phyloP scores from a whole-genome alignment of 768 basidiomycete genomes.

The Boletus vermiculosoides region DNA sequence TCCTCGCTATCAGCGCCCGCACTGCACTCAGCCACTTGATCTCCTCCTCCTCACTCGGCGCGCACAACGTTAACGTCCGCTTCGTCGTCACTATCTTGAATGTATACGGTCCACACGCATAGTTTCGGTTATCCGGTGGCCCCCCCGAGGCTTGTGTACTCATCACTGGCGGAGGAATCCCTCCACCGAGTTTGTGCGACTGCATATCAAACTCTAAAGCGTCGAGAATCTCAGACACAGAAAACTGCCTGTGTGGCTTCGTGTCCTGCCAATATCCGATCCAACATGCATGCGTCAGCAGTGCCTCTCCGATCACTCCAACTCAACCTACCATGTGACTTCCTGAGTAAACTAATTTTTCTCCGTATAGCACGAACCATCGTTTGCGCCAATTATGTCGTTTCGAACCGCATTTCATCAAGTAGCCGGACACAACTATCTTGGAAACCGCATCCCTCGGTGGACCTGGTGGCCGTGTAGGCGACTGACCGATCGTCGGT shows the following conservation, averaged over 20 bases:
- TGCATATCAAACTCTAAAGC: conserved; percentile 84
- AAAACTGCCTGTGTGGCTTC: conserved; percentile 83
- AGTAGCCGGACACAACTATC: conserved; percentile 81
- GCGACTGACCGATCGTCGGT: conserved; percentile 41
- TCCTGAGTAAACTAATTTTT: conserved; percentile 82
- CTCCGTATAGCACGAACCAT: conserved; percentile 93
- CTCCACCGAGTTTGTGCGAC: conserved; percentile 44
- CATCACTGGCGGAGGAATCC: conserved; percentile 32
- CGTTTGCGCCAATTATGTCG: conserved; percentile 94
- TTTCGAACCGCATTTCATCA: conserved; percentile 95
- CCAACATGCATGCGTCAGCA: conserved; percentile 9
- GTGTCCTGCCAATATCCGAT: conserved; percentile 61
- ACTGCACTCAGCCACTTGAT: conserved; percentile 97
- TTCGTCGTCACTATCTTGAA: conserved; percentile 98
- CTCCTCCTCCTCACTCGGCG: conserved; percentile 96
- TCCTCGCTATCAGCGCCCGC: conserved; percentile 81
- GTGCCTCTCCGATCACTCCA: conserved; percentile 9
- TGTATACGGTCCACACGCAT: conserved; percentile 53
- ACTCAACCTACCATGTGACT: conserved; percentile 85
- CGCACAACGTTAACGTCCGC: conserved; percentile 83
- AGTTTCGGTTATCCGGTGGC: conserved; percentile 41
- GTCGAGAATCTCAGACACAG: conserved; percentile 83
- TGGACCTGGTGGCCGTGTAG: conserved; percentile 37
- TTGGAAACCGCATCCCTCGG: conserved; percentile 62
- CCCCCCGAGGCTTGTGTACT: conserved; percentile 37